phyloP scores from a whole-genome alignment of 768 basidiomycete species.

The Xerocomellus amylosporus region DNA sequence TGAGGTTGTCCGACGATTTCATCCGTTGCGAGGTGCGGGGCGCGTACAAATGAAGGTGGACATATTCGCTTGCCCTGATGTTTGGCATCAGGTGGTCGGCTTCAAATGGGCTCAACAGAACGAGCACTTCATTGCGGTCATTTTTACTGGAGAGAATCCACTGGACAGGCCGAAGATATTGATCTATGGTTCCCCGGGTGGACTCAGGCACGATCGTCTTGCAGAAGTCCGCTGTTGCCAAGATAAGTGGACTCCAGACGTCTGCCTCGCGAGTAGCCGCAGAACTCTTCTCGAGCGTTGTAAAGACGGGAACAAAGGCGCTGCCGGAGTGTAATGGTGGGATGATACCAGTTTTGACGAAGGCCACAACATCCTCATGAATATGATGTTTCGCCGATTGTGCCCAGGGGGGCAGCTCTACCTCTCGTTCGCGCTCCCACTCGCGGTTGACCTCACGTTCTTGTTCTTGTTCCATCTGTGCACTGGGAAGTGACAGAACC shows the following conservation, averaged over 20 bases:
- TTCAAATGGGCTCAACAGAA: slow-evolving; percentile 22
- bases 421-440: slow-evolving; percentile 38
- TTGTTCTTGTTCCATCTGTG: slow-evolving; percentile 39
- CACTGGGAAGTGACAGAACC: slow-evolving; percentile 4
- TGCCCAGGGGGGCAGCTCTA: slow-evolving; percentile 35
- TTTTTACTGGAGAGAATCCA: slow-evolving; percentile 17
- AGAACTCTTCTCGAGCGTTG: slow-evolving; percentile 1
- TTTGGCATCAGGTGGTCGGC: slow-evolving; percentile 9
- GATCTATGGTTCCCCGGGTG: neutral
- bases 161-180: slow-evolving; percentile 21
- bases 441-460: slow-evolving; percentile 45
- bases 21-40: slow-evolving; percentile 35
- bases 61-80: slow-evolving; percentile 33
- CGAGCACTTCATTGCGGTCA: slow-evolving; percentile 12
- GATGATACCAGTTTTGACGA: slow-evolving; percentile 32
- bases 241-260: slow-evolving; percentile 11
- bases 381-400: slow-evolving; percentile 16
- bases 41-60: slow-evolving; percentile 40
- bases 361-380: slow-evolving; percentile 24
- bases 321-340: neutral
- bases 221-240: slow-evolving; percentile 13
- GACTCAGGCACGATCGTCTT: slow-evolving; percentile 7
- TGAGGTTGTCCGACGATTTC: slow-evolving; percentile 35
- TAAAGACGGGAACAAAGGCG: slow-evolving; percentile 19
- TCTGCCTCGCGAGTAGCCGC: slow-evolving; percentile 14